These are phyloP conservation scores for Withania somnifera DNA, from an alignment of 305 asterid species.

Conservation along the genomic window DNA sequence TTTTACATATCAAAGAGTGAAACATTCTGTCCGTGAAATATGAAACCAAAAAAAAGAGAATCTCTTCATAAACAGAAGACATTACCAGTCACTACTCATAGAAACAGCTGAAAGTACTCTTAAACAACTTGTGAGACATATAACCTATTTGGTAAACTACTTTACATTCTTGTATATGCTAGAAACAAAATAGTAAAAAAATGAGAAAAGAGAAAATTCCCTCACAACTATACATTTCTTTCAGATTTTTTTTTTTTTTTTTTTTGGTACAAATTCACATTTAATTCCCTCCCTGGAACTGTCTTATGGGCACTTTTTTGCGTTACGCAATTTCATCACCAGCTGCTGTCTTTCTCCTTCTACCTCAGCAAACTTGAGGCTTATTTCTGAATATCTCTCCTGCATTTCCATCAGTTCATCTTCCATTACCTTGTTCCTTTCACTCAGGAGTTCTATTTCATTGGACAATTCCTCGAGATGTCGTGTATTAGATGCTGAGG, in stretches of 20 bases:
- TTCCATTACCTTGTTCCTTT: conserved; percentile 55
- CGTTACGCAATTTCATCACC: conserved; percentile 74
- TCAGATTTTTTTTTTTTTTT: not conserved
- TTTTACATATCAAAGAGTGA: not conserved
- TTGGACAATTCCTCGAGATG: conserved; percentile 17
- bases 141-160: not conserved
- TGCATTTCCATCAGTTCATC: conserved; percentile 84
- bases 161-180: conserved; percentile 3
- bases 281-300: conserved; percentile 7
- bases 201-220: not conserved
- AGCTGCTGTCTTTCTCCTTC: conserved; percentile 94
- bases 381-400: conserved; percentile 84
- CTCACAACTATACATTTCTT: conserved; percentile 3
- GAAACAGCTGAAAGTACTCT: not conserved
- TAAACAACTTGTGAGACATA: not conserved
- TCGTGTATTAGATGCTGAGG: not conserved
- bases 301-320: conserved; percentile 46
- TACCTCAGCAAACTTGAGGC: conserved; percentile 95
- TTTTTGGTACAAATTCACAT: not conserved
- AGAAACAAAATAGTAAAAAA: not conserved
- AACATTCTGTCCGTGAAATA: not conserved
- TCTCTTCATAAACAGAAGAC: not conserved
- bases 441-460: conserved; percentile 41
- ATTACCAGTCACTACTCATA: not conserved
- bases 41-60: not conserved